Evolutionary conservation across 2,329 filamentous ascomycete genomes (phyloP).

Genomic region (Apiospora arundinis): DNA sequence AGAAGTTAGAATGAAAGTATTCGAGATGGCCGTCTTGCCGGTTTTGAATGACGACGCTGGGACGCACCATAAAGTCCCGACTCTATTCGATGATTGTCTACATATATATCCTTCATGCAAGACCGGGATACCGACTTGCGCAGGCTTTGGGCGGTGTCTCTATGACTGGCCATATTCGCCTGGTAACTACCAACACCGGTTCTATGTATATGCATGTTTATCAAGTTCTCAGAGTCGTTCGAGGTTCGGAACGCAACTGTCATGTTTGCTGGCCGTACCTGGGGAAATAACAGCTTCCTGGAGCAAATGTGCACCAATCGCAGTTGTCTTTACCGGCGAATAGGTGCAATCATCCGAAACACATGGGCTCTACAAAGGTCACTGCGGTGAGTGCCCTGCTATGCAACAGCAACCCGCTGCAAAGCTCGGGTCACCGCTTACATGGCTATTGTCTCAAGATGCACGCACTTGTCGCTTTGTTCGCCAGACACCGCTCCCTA

Average conservation of each 20-base stretch:
- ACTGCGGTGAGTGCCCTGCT: background rate
- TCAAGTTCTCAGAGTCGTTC: background rate
- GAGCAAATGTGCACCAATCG: background rate
- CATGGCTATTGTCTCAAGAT: slow-evolving; percentile 6
- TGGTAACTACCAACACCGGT: background rate
- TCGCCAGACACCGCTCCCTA: background rate
- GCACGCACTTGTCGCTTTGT: background rate
- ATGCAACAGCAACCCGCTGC: background rate
- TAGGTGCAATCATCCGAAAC: background rate
- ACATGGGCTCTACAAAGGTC: background rate
- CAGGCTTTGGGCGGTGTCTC: slow-evolving; percentile 14
- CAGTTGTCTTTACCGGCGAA: background rate
- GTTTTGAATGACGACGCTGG: background rate
- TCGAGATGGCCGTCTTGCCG: background rate
- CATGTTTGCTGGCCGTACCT: slow-evolving; percentile 1
- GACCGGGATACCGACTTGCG: background rate
- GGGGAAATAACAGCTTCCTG: background rate
- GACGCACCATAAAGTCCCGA: background rate
- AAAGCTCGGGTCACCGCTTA: slow-evolving; percentile 5
- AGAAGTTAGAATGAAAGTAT: background rate
- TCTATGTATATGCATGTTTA: background rate
- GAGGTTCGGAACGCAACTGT: background rate
- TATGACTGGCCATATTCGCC: background rate
- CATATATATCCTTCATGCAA: slow-evolving; percentile 13
- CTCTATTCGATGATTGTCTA: background rate